Evolutionary conservation across 2,329 filamentous ascomycete species (phyloP).

Genomic region (Aspergillus fructus): DNA sequence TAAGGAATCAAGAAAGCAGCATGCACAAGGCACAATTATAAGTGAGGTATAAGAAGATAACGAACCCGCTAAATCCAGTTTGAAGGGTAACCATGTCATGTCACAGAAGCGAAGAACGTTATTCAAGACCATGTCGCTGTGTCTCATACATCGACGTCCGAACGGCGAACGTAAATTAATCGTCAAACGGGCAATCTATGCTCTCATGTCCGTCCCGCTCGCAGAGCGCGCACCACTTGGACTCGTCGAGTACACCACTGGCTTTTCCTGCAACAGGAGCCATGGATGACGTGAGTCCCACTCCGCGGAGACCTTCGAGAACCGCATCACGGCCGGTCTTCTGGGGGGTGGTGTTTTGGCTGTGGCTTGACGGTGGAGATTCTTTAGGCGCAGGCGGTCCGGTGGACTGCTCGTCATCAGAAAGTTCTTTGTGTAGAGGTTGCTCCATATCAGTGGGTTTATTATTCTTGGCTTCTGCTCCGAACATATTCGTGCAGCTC

Average conservation of each 20-base stretch:
- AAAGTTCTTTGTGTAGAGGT: slow-evolving; percentile 14
- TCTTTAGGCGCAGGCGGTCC: slow-evolving; percentile 15
- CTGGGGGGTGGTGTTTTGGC: slow-evolving; percentile 26
- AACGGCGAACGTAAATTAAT: slow-evolving; percentile 40
- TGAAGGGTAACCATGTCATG: slow-evolving; percentile 8
- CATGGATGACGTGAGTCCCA: slow-evolving; percentile 42
- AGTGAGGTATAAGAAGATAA: background rate
- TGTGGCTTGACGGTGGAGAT: slow-evolving; percentile 14
- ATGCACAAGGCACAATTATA: slow-evolving; percentile 7
- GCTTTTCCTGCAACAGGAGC: slow-evolving; percentile 75
- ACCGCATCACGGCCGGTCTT: slow-evolving; percentile 44
- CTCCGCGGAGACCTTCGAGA: slow-evolving; percentile 43
- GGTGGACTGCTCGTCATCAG: slow-evolving; percentile 17
- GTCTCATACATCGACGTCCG: slow-evolving; percentile 9
- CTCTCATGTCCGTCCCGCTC: slow-evolving; percentile 96
- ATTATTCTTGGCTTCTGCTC: slow-evolving; percentile 31
- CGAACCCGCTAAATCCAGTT: slow-evolving; percentile 6
- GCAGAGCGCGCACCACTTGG: slow-evolving; percentile 96
- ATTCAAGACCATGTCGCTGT: slow-evolving; percentile 22
- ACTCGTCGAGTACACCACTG: slow-evolving; percentile 73
- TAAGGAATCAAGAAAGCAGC: slow-evolving; percentile 4
- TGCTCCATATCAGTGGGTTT: slow-evolving; percentile 15
- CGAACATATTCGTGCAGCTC: slow-evolving; percentile 89
- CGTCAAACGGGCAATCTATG: slow-evolving; percentile 90
- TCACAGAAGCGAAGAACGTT: slow-evolving; percentile 5